phyloP scores from a whole-genome alignment of 495 filamentous ascomycete genomes.

The Copromyces sp. region DNA sequence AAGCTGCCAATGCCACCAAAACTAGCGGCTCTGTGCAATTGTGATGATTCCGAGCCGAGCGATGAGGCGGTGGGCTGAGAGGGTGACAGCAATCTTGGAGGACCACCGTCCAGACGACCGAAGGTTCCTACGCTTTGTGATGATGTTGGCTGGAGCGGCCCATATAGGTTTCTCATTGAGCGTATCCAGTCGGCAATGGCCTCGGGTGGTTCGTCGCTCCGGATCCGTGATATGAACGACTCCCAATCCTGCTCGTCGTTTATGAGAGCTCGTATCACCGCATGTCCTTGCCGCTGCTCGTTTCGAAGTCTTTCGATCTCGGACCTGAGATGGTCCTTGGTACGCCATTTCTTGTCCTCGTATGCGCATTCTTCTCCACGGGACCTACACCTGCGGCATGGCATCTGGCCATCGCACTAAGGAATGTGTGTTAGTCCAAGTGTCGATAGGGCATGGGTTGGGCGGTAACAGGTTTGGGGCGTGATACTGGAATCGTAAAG shows the following conservation, averaged over 20 bases:
- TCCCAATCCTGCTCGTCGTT: slow-evolving; percentile 17
- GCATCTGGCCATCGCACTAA: slow-evolving; percentile 22
- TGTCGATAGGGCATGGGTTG: not conserved
- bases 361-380: slow-evolving; percentile 23
- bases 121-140: not conserved
- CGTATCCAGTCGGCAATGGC: slow-evolving; percentile 22
- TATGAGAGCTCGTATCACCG: slow-evolving; percentile 17
- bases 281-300: slow-evolving; percentile 19
- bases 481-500: not conserved
- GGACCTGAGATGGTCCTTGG: slow-evolving; percentile 24
- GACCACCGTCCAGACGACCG: not conserved
- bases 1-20: slow-evolving; percentile 1
- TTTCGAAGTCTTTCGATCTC: slow-evolving; percentile 21
- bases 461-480: not conserved
- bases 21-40: slow-evolving; percentile 1
- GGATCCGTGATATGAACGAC: slow-evolving; percentile 12
- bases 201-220: slow-evolving; percentile 18
- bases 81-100: not conserved
- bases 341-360: slow-evolving; percentile 25
- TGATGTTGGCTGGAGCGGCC: not conserved
- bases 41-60: not conserved
- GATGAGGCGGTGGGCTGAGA: not conserved
- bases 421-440: slow-evolving; percentile 1
- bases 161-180: not conserved
- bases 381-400: slow-evolving; percentile 19